Percentiles rank a stretch among this genome's conserved stretches.
Evolutionary conservation across 306 rosid species (phyloP).

Genomic region (Arachis stenosperma): DNA sequence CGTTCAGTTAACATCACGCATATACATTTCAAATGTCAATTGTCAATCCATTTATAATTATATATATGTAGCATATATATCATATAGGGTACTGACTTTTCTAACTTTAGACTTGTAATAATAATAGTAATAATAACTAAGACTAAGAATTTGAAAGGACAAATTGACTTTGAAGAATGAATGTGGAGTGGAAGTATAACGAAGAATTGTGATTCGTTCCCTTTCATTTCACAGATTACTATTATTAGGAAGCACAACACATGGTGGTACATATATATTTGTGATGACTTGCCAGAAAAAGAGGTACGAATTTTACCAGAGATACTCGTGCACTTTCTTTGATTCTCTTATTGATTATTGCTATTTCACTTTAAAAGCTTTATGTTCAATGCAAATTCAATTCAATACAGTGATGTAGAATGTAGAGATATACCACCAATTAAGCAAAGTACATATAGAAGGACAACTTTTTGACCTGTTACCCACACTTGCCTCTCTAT

Average conservation of each 20-base stretch:
- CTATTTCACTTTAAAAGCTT: slow-evolving; percentile 24
- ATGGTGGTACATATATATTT: slow-evolving; percentile 16
- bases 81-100: neutral
- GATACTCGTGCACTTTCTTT: neutral
- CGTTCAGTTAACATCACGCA: slow-evolving; percentile 32
- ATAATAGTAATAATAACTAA: slow-evolving; percentile 29
- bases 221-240: slow-evolving; percentile 25
- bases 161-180: slow-evolving; percentile 34
- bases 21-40: slow-evolving; percentile 21
- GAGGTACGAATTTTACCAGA: slow-evolving; percentile 9
- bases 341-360: slow-evolving; percentile 5
- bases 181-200: slow-evolving; percentile 10
- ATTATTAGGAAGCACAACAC: neutral
- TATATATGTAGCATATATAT: neutral
- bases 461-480: slow-evolving; percentile 17
- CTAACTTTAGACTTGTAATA: slow-evolving; percentile 24
- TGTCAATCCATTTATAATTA: slow-evolving; percentile 28
- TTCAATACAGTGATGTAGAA: slow-evolving; percentile 10
- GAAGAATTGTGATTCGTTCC: slow-evolving; percentile 36
- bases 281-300: slow-evolving; percentile 32
- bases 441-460: neutral
- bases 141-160: slow-evolving; percentile 39
- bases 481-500: slow-evolving; percentile 18
- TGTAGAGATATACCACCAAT: neutral
- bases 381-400: neutral